Percentiles rank a stretch among this genome's conserved stretches.
These are phyloP conservation scores for Pseudogymnoascus sp. DNA, from an alignment of 2,329 filamentous ascomycete species.

Conservation along the genomic window DNA sequence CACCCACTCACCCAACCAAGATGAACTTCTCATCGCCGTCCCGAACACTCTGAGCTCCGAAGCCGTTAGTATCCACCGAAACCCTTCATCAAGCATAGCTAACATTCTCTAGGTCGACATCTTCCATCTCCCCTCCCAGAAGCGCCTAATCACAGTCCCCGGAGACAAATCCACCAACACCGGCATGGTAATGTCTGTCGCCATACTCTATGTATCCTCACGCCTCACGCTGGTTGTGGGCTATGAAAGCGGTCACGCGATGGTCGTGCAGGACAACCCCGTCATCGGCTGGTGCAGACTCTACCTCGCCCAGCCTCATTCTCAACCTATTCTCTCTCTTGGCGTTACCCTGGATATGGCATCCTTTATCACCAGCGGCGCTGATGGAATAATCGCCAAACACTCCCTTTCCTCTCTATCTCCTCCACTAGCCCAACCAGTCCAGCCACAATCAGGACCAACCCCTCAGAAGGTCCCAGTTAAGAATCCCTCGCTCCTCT, in stretches of 20 bases:
- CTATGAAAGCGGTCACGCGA: slow-evolving; percentile 77
- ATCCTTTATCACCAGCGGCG: slow-evolving; percentile 69
- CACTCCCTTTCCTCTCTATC: slow-evolving; percentile 51
- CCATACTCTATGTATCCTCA: slow-evolving; percentile 44
- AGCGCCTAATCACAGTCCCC: slow-evolving; percentile 52
- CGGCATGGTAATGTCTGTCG: slow-evolving; percentile 86
- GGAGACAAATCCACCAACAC: slow-evolving; percentile 38
- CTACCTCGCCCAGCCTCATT: slow-evolving; percentile 62
- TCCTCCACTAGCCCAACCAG: background rate
- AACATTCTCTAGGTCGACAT: slow-evolving; percentile 59
- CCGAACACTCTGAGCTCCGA: slow-evolving; percentile 71
- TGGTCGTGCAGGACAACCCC: slow-evolving; percentile 42
- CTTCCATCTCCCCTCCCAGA: slow-evolving; percentile 70
- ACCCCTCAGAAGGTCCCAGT: background rate
- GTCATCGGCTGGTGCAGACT: slow-evolving; percentile 40
- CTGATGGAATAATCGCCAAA: slow-evolving; percentile 70
- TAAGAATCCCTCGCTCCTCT: background rate
- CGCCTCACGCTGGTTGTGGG: slow-evolving; percentile 60
- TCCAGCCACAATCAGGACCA: background rate
- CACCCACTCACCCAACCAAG: slow-evolving; percentile 9
- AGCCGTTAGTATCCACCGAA: slow-evolving; percentile 40
- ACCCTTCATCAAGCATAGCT: background rate
- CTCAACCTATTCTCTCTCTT: slow-evolving; percentile 74
- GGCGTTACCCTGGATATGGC: slow-evolving; percentile 40
- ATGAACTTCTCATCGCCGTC: slow-evolving; percentile 62